Base-by-base conservation (phyloP, 2,329 filamentous ascomycete genomes). In the Lizonia empirigonia region DNA sequence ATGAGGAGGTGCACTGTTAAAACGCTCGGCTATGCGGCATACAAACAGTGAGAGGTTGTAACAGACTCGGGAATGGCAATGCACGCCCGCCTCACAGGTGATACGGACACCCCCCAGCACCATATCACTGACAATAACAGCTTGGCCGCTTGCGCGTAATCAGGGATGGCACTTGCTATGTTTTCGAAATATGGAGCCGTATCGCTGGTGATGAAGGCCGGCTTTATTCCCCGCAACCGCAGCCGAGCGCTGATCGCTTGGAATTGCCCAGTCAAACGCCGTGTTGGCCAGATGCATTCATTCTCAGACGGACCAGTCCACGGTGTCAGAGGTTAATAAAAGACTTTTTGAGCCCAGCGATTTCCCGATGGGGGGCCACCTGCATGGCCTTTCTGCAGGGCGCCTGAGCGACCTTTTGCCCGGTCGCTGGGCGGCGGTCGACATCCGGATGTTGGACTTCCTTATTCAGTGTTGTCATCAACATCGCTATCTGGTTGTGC, bases 131-230 rank as follows among this genome's bases (percentile, higher is more conserved):
- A 42, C 41, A 29, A 26, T 33, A 45, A 52, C 40, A 46, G 36
- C 55, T 58, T 58, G 55, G 55, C 52, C 37, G 44, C 35, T 55
- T 55, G 55, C 52, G 52, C 48, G 55, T 58, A 44, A 20, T 40
- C 24, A 18, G 36, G 37, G 32, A 26, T 38, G 48, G 40, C 19
- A 58, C 55, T 26, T 39, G 41, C 16, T 44, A 39, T 26, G 56
- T 59, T 47, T 56, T 53, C 23, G 50, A 56, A 59, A 53, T 53
- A 44, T 59, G 56, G 56, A 49, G 20, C 33, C 16, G n/a, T 7
- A 26, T 18, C 19, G 39, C 18, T 44, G 38, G 35, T 36, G 33
- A 33, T 33, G 49, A n/a, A n/a, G 41, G 33, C 34, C 37, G 37
- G 37, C 19, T 26, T 22, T 20, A 35, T n/a, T 38, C 34, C 10